These are phyloP conservation scores for Salix koriyanagi DNA, from an alignment of 345 rosid genomes.

Conservation along the genomic window DNA sequence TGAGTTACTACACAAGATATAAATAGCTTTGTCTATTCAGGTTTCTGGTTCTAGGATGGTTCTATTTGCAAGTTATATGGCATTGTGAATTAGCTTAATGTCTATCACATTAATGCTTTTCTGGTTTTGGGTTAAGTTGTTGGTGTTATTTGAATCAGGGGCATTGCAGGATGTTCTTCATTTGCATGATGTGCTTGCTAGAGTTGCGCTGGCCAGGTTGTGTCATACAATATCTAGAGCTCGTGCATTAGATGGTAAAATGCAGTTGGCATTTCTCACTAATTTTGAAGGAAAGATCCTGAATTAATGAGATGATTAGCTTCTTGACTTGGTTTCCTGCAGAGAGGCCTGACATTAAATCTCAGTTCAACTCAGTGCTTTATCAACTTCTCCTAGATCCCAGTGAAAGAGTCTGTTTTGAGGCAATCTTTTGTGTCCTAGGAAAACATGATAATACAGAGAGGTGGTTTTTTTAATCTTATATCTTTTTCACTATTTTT, in stretches of 20 bases:
- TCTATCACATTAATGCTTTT: neutral
- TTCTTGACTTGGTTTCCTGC: constrained; percentile 26
- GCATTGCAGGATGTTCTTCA: constrained; percentile 98
- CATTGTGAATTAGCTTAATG: neutral
- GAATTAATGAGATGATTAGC: constrained; percentile 18
- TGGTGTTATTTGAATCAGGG: constrained; percentile 50
- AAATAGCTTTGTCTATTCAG: neutral
- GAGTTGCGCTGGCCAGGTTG: constrained; percentile 90
- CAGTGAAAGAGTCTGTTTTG: constrained; percentile 98
- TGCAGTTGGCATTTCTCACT: constrained; percentile 3
- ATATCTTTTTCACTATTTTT: neutral
- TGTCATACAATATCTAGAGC: constrained; percentile 88
- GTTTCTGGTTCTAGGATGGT: neutral
- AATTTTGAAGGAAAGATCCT: constrained; percentile 6
- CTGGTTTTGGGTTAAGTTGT: constrained; percentile 8
- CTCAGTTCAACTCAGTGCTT: constrained; percentile 89
- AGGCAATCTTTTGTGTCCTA: constrained; percentile 84
- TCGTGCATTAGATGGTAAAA: constrained; percentile 88
- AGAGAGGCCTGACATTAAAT: constrained; percentile 93
- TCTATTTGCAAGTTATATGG: neutral
- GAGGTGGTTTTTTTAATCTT: constrained; percentile 43
- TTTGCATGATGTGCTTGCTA: constrained; percentile 97
- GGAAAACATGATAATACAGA: constrained; percentile 78
- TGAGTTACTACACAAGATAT: neutral
- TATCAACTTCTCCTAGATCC: constrained; percentile 97